Evolutionary conservation across 192 early-diverging fungal species (phyloP), one percentile per base, ranked within the genome.

Genomic region (Ambispora gerdemannii): DNA sequence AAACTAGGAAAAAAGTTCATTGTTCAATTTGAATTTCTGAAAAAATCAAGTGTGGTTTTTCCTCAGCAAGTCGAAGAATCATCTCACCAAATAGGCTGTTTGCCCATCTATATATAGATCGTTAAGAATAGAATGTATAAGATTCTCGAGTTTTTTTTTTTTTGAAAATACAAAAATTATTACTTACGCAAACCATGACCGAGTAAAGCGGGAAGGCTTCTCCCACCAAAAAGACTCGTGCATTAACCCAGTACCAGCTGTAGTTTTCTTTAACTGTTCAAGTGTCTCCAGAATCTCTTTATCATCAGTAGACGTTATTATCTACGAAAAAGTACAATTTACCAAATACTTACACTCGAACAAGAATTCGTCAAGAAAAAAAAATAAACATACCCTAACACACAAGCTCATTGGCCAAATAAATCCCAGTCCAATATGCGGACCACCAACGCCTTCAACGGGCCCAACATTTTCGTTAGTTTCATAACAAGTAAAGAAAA

Each of bases 361-460:
- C n/a, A n/a, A n/a, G n/a, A n/a, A n/a, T n/a, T n/a, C n/a, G n/a
- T n/a, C n/a, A n/a, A n/a, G n/a, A n/a, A n/a, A n/a, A n/a, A n/a
- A 71, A 6, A 10, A 43, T 43, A 6, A 43, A 10, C 38, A 10
- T 43, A 43, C 38, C 38, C 38, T 43, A 6, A 43, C 15, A 15
- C 38, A 43, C 38, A 85, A 51, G 7, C 84, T 78, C 88, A 90
- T 90, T 0, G 89, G 88, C 89, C 88, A 90, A 50, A 90, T 83
- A 74, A 79, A 83, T 8, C 76, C 38, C 15, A 85, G 73, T 3
- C 84, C 82, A 0, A 80, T 81, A 50, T 90, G 87, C 20, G 88
- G 86, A 4, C 88, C 81, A 50, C 89, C 88, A 19, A 90, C 56
- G 4, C 89, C 89, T 25, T 77, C 50, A 10, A 43, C 7, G 6